Conservation (phyloP, 2,329 filamentous ascomycete genomes). For the Diaporthe destruens region DNA sequence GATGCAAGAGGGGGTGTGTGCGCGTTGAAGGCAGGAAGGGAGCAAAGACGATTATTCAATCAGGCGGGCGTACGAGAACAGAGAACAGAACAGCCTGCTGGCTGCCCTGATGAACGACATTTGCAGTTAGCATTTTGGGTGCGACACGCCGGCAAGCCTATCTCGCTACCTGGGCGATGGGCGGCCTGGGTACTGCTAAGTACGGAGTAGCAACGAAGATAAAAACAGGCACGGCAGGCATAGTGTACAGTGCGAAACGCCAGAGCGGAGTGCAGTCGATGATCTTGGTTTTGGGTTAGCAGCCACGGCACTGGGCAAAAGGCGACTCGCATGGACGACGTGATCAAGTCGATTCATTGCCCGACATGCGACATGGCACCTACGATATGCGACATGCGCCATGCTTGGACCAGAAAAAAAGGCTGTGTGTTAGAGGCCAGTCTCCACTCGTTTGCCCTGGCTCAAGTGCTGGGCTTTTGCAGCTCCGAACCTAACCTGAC, state of each 20-base stretch:
- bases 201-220: too few species aligned
- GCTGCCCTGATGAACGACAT: not conserved
- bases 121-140: not conserved
- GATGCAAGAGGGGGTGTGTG: slow-evolving; percentile 22
- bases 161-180: not conserved
- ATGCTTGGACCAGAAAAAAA: slow-evolving; percentile 29
- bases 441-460: slow-evolving; percentile 21
- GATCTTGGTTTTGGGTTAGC: slow-evolving; percentile 33
- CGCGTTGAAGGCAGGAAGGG: slow-evolving; percentile 13
- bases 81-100: too few species aligned
- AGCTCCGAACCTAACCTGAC: slow-evolving; percentile 25
- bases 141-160: too few species aligned
- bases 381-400: slow-evolving; percentile 24
- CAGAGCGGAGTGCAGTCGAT: slow-evolving; percentile 20
- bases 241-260: slow-evolving; percentile 19
- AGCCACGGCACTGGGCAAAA: slow-evolving; percentile 26
- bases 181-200: not conserved
- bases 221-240: not conserved
- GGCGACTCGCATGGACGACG: slow-evolving; percentile 24
- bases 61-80: slow-evolving; percentile 13
- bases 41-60: not conserved
- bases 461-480: not conserved
- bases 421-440: slow-evolving; percentile 31
- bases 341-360: slow-evolving; percentile 34
- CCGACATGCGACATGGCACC: slow-evolving; percentile 23